Conservation (phyloP, 768 basidiomycete species). For the Agaricus blazei region DNA sequence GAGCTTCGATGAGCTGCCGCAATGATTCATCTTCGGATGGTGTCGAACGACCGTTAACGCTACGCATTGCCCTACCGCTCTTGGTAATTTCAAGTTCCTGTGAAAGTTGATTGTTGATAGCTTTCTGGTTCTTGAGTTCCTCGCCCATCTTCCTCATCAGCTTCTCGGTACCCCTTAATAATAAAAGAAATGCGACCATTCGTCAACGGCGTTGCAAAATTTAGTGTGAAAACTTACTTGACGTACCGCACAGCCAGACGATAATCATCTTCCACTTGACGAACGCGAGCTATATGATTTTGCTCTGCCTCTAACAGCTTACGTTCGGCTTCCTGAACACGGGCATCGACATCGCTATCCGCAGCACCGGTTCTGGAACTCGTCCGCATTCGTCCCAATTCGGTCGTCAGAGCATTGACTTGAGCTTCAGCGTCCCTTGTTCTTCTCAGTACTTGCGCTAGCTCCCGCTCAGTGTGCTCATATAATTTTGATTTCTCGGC, state of each 20-base stretch:
- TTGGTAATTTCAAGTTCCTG: conserved; percentile 73
- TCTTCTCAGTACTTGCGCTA: conserved; percentile 58
- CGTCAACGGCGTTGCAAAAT: conserved; percentile 12
- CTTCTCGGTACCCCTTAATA: conserved; percentile 85
- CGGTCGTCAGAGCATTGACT: conserved; percentile 53
- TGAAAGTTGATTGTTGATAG: conserved; percentile 72
- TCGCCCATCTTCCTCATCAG: conserved; percentile 97
- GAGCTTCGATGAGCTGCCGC: conserved; percentile 68
- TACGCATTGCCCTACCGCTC: conserved; percentile 49
- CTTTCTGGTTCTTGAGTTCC: conserved; percentile 89
- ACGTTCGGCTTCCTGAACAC: conserved; percentile 64
- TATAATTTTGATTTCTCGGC: conserved; percentile 67
- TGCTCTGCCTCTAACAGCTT: conserved; percentile 77
- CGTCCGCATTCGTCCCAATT: conserved; percentile 63
- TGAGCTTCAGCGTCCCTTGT: conserved; percentile 75
- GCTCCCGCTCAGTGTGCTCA: conserved; percentile 73
- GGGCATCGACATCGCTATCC: conserved; percentile 26
- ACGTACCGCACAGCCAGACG: conserved; percentile 96
- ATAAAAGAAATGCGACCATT: conserved; percentile 11
- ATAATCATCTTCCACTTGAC: conserved; percentile 93
- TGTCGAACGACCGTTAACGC: conserved; percentile 70
- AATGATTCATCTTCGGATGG: conserved; percentile 79
- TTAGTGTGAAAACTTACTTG: conserved; percentile 56
- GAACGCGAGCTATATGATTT: conserved; percentile 72
- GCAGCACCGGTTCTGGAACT: conserved; percentile 12